A percentile compares a stretch with the other conserved stretches of the same genome.
These are phyloP conservation scores for Sindora glabra DNA, from an alignment of 306 rosid genomes.

Conservation along the genomic window DNA sequence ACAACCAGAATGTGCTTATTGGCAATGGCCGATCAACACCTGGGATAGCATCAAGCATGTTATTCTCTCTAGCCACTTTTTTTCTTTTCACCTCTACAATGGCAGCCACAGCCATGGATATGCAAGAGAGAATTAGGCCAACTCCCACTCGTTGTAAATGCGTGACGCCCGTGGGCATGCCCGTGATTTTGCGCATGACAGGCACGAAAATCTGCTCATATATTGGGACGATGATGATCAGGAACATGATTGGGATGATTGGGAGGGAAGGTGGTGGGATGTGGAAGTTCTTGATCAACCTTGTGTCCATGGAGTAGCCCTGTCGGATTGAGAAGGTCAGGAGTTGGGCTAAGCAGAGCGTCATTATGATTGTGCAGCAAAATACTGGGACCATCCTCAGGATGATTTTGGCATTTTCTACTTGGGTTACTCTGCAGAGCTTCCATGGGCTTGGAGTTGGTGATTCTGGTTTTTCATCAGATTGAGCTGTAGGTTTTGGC, in stretches of 20 bases:
- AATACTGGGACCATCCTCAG: constrained; percentile 70
- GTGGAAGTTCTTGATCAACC: constrained; percentile 40
- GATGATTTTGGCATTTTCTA: constrained; percentile 81
- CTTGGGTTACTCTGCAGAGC: constrained; percentile 84
- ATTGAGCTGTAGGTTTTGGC: constrained; percentile 7
- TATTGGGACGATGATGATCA: constrained; percentile 57
- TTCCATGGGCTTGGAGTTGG: constrained; percentile 56
- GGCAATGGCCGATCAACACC: constrained; percentile 60
- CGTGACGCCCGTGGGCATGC: constrained; percentile 68
- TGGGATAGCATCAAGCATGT: constrained; percentile 72
- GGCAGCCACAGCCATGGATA: constrained; percentile 84
- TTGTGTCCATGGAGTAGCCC: constrained; percentile 70
- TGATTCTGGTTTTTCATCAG: constrained; percentile 9
- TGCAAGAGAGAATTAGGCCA: constrained; percentile 65
- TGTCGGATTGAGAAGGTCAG: constrained; percentile 91
- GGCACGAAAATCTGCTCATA: constrained; percentile 69
- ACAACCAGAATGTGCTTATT: constrained; percentile 79
- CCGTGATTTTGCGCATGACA: constrained; percentile 42
- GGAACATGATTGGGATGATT: constrained; percentile 63
- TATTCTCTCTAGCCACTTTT: constrained; percentile 46
- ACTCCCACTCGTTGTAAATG: constrained; percentile 81
- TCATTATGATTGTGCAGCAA: constrained; percentile 81
- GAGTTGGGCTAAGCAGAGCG: constrained; percentile 92
- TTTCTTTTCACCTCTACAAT: constrained; percentile 65
- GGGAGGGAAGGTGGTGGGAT: constrained; percentile 89